Base-by-base conservation (phyloP, 2,329 filamentous ascomycete species). In the Penicillium sp. region DNA sequence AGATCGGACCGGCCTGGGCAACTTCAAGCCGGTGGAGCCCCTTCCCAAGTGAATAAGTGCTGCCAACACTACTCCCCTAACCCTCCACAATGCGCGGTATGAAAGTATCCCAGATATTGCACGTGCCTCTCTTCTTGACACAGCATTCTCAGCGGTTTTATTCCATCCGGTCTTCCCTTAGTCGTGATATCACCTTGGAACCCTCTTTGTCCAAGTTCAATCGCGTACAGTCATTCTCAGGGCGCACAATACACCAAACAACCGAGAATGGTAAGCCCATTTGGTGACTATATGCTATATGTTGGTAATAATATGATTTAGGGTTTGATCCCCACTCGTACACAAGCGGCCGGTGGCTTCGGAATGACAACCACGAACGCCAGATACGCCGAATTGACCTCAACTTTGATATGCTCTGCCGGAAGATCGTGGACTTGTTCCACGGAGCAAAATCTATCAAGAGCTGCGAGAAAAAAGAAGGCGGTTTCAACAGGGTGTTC, bases 401-500 rank as follows among this genome's bases (percentile, higher is more conserved):
- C 1, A 28, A 41, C 33, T 41, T 41, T 41, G 33, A 33, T 21
- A 18, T 36, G 19, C 33, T 41, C 18, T 41, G 39, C 28, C 27
- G 19, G 11, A 39, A 31, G 21, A 11, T 18, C 16, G 13, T 35
- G 20, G 21, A 27, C 21, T 16, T 35, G 14, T 25, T 20, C 3
- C 15, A 25, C 19, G 33, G 21, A 13, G 20, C 33, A 35, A 35
- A 27, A 25, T 35, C 33, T 26, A 35, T 35, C 14, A 16, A 35
- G 15, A 54, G 47, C 13, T 70, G 48, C 33, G 58, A 68, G 32
- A 75, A 74, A 54, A 63, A 59, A 45, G 71, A 75, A 55, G 70
- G 71, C 13, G 63, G 66, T 5, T 73, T 67, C 45, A 75, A 72
- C 36, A 54, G 64, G 52, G 66, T 67, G 16, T 73, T 75, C 38